phyloP scores from a whole-genome alignment of 495 filamentous ascomycete genomes.

The Penicillium alfredii region DNA sequence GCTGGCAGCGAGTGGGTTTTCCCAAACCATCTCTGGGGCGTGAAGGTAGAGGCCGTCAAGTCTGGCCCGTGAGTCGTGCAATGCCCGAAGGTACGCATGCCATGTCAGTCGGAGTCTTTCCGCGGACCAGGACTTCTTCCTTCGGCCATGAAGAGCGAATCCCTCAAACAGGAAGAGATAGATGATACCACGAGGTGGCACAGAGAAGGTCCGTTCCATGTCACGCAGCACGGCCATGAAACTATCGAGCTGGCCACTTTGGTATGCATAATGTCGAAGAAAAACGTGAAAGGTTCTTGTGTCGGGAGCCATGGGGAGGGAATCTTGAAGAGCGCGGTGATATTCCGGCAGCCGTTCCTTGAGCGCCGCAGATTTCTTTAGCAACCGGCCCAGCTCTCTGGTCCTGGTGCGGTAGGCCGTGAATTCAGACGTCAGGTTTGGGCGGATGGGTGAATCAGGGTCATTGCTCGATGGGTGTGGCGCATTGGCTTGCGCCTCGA shows the following conservation, averaged over 20 bases:
- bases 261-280: slow-evolving; percentile 31
- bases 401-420: slow-evolving; percentile 24
- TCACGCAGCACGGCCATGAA: slow-evolving; percentile 34
- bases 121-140: slow-evolving; percentile 58
- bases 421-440: slow-evolving; percentile 25
- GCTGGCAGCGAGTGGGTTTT: slow-evolving; percentile 31
- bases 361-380: slow-evolving; percentile 30
- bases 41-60: slow-evolving; percentile 23
- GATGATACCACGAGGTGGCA: slow-evolving; percentile 37
- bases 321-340: slow-evolving; percentile 34
- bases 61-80: slow-evolving; percentile 51
- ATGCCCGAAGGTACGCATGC: slow-evolving; percentile 42
- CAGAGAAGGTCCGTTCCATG: slow-evolving; percentile 34
- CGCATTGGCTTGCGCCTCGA: slow-evolving; percentile 45
- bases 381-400: slow-evolving; percentile 29
- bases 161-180: slow-evolving; percentile 60
- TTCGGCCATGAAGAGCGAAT: slow-evolving; percentile 66
- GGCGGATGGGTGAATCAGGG: neutral
- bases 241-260: slow-evolving; percentile 31
- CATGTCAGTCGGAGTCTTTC: slow-evolving; percentile 45
- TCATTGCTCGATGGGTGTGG: slow-evolving; percentile 11
- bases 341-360: slow-evolving; percentile 25
- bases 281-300: slow-evolving; percentile 43
- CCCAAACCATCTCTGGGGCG: slow-evolving; percentile 21
- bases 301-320: slow-evolving; percentile 36